phyloP scores from a whole-genome alignment of 495 filamentous ascomycete species.

The Penicillium ucsense region DNA sequence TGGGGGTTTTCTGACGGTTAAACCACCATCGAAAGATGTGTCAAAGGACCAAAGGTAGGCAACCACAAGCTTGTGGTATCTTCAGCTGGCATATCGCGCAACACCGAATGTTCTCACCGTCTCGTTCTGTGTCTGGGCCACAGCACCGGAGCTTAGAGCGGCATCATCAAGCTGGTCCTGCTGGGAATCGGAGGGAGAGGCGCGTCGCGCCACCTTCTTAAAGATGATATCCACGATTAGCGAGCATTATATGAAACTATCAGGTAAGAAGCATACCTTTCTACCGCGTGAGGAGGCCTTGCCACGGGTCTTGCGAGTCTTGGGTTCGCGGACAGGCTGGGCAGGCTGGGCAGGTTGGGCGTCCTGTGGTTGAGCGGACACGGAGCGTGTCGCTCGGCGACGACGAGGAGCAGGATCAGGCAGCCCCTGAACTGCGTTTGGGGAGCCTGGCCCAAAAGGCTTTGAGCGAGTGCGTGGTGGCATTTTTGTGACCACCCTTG shows the following conservation, averaged over 20 bases:
- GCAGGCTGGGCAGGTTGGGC: conserved; percentile 1
- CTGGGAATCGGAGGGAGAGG: not conserved
- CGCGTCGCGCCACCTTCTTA: not conserved
- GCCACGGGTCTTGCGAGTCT: conserved; percentile 1
- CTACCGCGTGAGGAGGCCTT: conserved; percentile 3
- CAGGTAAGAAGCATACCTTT: conserved; percentile 4
- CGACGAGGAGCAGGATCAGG: conserved; percentile 4
- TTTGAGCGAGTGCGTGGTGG: conserved; percentile 8
- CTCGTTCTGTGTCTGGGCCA: not conserved
- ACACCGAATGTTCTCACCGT: not conserved
- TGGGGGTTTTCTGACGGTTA: not conserved
- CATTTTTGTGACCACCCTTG: conserved; percentile 3
- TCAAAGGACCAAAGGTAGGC: not conserved
- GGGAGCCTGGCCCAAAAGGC: conserved; percentile 5
- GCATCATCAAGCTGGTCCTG: not conserved
- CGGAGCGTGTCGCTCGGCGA: conserved; percentile 13
- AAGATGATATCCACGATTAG: not conserved
- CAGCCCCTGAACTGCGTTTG: conserved; percentile 2
- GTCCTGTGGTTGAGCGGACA: conserved; percentile 12
- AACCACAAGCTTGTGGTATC: not conserved
- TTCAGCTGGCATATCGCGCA: not conserved
- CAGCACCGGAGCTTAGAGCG: not conserved
- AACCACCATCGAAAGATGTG: not conserved
- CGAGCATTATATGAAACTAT: not conserved
- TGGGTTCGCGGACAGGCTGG: not conserved